phyloP scores from a whole-genome alignment of 768 basidiomycete genomes.

The Rhodotorula taiwanensis region DNA sequence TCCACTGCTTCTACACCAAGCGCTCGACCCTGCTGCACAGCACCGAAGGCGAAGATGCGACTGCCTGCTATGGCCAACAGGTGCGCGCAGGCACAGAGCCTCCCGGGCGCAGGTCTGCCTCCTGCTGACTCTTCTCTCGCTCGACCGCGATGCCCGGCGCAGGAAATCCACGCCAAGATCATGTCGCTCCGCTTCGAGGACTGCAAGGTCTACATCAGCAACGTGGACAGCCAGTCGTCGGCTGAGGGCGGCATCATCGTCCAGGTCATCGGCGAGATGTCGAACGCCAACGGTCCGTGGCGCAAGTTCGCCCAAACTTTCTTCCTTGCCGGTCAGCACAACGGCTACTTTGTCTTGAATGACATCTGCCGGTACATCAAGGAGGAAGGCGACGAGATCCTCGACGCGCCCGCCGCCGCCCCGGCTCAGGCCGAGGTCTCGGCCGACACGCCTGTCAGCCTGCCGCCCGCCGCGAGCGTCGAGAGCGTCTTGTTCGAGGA shows the following conservation, averaged over 20 bases:
- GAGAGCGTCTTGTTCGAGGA: slow-evolving; percentile 18
- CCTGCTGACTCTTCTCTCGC: too few species aligned
- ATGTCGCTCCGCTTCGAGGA: slow-evolving; percentile 86
- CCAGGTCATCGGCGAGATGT: slow-evolving; percentile 97
- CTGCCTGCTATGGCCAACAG: slow-evolving; percentile 86
- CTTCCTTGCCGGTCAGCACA: slow-evolving; percentile 98
- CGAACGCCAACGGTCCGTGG: slow-evolving; percentile 84
- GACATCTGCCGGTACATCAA: slow-evolving; percentile 99
- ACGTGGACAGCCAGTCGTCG: slow-evolving; percentile 93
- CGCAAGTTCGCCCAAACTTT: slow-evolving; percentile 99
- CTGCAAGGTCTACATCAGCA: slow-evolving; percentile 98
- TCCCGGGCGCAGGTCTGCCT: too few species aligned
- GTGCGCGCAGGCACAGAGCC: slow-evolving; percentile 53
- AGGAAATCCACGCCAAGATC: slow-evolving; percentile 98
- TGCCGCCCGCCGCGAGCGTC: slow-evolving; percentile 4
- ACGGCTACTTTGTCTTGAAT: slow-evolving; percentile 98
- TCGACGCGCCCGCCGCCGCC: slow-evolving; percentile 38
- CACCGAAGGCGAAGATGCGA: slow-evolving; percentile 88
- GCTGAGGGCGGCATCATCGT: slow-evolving; percentile 94
- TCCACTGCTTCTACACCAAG: slow-evolving; percentile 99
- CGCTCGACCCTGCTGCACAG: slow-evolving; percentile 94
- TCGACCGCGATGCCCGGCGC: slow-evolving; percentile 2
- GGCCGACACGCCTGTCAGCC: not conserved
- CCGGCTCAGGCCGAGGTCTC: not conserved
- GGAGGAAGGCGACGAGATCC: slow-evolving; percentile 53